A percentile compares a stretch with the other conserved stretches of the same genome.
Conservation (phyloP, 306 rosid genomes). For the Vicia villosa region DNA sequence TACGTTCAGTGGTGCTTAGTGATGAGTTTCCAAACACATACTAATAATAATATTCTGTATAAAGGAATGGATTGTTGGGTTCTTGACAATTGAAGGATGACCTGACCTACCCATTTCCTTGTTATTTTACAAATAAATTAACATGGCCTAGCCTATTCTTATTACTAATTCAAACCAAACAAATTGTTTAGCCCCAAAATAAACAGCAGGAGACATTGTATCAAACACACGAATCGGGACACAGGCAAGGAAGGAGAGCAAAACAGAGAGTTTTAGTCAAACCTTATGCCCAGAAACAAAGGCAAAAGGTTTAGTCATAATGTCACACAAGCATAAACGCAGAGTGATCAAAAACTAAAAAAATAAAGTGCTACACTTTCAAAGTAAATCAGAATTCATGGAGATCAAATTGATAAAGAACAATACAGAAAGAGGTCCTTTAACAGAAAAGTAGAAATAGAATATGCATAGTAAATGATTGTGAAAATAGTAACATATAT, state of each 20-base stretch:
- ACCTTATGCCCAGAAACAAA: background rate
- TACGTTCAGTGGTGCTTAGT: no score
- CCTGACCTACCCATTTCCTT: no score
- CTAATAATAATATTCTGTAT: background rate
- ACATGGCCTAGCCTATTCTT: background rate
- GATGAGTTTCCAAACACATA: no score
- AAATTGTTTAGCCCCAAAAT: background rate
- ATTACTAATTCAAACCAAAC: constrained; percentile 1
- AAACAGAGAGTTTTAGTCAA: background rate
- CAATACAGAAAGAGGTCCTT: background rate
- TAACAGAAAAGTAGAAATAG: background rate
- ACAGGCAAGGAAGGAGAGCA: background rate
- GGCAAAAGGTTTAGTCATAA: background rate
- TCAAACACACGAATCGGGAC: background rate
- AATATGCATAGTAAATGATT: background rate
- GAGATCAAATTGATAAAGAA: background rate
- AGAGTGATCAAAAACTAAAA: background rate
- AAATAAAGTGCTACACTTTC: background rate
- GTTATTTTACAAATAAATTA: background rate
- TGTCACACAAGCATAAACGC: background rate
- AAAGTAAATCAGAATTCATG: background rate
- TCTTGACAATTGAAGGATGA: no score
- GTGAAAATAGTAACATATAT: background rate
- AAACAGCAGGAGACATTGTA: no score
- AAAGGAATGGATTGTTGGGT: background rate